Conservation (phyloP, 352 stramenopile genomes). For the Phytopythium vexans region DNA sequence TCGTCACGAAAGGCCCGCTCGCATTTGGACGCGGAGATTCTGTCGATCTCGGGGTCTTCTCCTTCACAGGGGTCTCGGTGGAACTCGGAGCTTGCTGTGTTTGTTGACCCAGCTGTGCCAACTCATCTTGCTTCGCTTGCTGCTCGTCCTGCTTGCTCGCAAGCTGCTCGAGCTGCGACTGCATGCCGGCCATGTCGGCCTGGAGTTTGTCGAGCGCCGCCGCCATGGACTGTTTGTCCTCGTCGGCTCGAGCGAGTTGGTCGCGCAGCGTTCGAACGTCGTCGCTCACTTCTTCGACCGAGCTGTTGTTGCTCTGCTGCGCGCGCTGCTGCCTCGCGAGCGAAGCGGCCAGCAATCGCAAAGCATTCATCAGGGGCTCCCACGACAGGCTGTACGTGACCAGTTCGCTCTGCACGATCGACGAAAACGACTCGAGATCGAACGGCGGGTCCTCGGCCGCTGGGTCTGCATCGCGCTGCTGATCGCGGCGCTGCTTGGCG, state of each 20-base stretch:
- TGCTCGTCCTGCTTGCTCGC: conserved; percentile 20
- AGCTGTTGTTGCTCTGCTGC: conserved; percentile 39
- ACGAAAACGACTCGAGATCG: conserved; percentile 46
- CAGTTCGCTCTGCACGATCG: conserved; percentile 60
- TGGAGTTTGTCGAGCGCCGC: conserved; percentile 42
- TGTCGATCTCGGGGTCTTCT: neutral
- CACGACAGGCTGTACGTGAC: conserved; percentile 73
- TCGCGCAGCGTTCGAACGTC: conserved; percentile 42
- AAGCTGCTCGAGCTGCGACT: conserved; percentile 36
- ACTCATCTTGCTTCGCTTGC: neutral
- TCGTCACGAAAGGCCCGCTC: conserved; percentile 29
- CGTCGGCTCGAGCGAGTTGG: conserved; percentile 37
- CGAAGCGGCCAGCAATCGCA: conserved; percentile 51
- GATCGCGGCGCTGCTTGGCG: conserved; percentile 6
- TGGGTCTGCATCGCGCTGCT: neutral
- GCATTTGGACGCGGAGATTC: conserved; percentile 12
- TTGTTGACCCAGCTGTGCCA: too few relatives aligned
- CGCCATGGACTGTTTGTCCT: conserved; percentile 53
- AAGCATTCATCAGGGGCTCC: conserved; percentile 64
- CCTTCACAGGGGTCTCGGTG: neutral
- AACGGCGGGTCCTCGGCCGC: conserved; percentile 26
- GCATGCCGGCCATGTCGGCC: conserved; percentile 41
- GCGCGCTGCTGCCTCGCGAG: conserved; percentile 50
- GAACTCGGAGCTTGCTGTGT: neutral
- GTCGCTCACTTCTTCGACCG: conserved; percentile 51